phyloP scores from a whole-genome alignment of 768 basidiomycete species.

The Auricularia cornea region DNA sequence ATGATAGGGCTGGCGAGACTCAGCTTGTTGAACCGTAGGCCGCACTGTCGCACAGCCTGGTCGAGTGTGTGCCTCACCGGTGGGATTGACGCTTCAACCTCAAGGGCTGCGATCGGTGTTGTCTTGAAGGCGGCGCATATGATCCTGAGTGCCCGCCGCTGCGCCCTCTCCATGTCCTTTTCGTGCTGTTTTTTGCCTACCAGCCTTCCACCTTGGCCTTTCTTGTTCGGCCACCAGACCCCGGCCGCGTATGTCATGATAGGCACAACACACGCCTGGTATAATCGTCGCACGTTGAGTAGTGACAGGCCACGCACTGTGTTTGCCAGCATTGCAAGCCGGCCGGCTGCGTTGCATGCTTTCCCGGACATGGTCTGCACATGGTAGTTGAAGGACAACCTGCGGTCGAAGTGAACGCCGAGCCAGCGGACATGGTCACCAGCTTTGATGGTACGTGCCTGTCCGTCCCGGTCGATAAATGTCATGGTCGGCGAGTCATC shows the following conservation, averaged over 20 bases:
- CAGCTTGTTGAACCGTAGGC: conserved; percentile 5
- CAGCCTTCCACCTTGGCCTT: background rate
- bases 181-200: conserved; percentile 15
- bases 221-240: conserved; percentile 22
- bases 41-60: background rate
- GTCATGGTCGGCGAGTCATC: background rate
- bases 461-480: background rate
- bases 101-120: conserved; percentile 21
- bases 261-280: conserved; percentile 23
- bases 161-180: conserved; percentile 24
- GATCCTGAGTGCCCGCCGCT: conserved; percentile 20
- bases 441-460: background rate
- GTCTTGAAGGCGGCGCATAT: conserved; percentile 29
- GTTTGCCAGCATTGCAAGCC: conserved; percentile 24
- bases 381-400: conserved; percentile 27
- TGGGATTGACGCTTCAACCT: no score
- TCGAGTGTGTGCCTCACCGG: conserved; percentile 9
- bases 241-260: conserved; percentile 27
- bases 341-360: conserved; percentile 19
- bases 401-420: conserved; percentile 25
- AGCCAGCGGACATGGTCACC: conserved; percentile 21
- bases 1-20: conserved; percentile 2
- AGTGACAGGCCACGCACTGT: conserved; percentile 27
- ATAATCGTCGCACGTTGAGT: conserved; percentile 20
- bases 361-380: conserved; percentile 16